phyloP scores from a whole-genome alignment of 2,329 filamentous ascomycete genomes.

The Elsinoe australis region DNA sequence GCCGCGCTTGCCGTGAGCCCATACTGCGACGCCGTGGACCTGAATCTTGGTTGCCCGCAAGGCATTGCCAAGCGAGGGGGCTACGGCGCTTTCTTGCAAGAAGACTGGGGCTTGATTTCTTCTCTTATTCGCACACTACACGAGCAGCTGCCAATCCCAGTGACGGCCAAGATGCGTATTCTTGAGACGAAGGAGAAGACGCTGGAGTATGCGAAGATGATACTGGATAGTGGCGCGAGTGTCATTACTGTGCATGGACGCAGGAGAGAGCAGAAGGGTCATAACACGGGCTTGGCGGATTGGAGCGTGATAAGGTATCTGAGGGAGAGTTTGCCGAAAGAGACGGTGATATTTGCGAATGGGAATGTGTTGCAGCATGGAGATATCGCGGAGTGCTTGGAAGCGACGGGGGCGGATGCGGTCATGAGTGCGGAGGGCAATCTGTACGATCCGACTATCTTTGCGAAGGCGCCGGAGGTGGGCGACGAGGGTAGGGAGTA shows the following conservation, averaged over 20 bases:
- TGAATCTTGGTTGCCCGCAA: conserved; percentile 94
- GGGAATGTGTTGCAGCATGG: conserved; percentile 79
- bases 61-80: conserved; percentile 85
- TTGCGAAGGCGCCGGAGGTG: conserved; percentile 57
- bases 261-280: conserved; percentile 85
- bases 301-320: conserved; percentile 80
- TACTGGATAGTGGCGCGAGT: conserved; percentile 79
- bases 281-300: conserved; percentile 86
- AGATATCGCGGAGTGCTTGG: conserved; percentile 70
- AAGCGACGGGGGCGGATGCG: conserved; percentile 78
- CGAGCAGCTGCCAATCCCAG: conserved; percentile 66
- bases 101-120: conserved; percentile 78
- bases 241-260: conserved; percentile 90
- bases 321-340: conserved; percentile 70
- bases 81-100: conserved; percentile 92
- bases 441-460: conserved; percentile 83
- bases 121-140: conserved; percentile 79
- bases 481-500: conserved; percentile 70
- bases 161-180: conserved; percentile 92
- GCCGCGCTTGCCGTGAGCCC: conserved; percentile 73
- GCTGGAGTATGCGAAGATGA: conserved; percentile 78
- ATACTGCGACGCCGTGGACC: conserved; percentile 88
- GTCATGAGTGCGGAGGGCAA: conserved; percentile 97
- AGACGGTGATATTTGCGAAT: conserved; percentile 94
- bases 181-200: conserved; percentile 81